These are phyloP conservation scores for Triticum monococcum DNA, from an alignment of 176 grass and related monocot genomes.

Conservation along the genomic window DNA sequence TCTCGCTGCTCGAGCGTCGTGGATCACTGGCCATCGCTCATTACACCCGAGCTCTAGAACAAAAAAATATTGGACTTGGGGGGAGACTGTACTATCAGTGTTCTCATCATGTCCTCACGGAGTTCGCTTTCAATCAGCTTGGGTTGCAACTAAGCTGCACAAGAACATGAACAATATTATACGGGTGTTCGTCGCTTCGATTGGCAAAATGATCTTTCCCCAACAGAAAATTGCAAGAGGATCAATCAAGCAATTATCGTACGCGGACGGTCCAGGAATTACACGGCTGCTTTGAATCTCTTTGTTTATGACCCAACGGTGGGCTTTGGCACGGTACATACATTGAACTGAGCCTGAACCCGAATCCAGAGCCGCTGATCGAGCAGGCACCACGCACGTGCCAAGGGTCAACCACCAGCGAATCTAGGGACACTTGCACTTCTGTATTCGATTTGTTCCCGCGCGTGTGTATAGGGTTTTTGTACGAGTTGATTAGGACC, in stretches of 20 bases:
- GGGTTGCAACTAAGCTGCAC: background rate
- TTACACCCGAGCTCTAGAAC: background rate
- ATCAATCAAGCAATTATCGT: background rate
- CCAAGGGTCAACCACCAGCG: background rate
- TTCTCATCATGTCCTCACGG: background rate
- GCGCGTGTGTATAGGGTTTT: background rate
- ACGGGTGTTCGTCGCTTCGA: background rate
- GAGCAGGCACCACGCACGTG: background rate
- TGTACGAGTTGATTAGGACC: background rate
- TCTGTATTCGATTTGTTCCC: too few relatives aligned
- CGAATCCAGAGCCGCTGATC: too few relatives aligned
- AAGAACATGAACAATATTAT: background rate
- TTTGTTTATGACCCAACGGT: background rate
- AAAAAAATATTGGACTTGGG: background rate
- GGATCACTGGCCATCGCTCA: background rate
- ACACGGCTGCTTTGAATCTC: background rate
- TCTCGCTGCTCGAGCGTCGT: background rate
- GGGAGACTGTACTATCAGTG: background rate
- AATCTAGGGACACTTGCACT: background rate
- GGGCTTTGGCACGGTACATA: background rate
- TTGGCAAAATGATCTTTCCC: too few relatives aligned
- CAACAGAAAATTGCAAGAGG: background rate
- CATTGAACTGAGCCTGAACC: too few relatives aligned
- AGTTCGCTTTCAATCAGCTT: background rate
- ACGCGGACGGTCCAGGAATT: background rate